phyloP scores from a whole-genome alignment of 257 asterid genomes.

The Nicotiana obtusifolia region DNA sequence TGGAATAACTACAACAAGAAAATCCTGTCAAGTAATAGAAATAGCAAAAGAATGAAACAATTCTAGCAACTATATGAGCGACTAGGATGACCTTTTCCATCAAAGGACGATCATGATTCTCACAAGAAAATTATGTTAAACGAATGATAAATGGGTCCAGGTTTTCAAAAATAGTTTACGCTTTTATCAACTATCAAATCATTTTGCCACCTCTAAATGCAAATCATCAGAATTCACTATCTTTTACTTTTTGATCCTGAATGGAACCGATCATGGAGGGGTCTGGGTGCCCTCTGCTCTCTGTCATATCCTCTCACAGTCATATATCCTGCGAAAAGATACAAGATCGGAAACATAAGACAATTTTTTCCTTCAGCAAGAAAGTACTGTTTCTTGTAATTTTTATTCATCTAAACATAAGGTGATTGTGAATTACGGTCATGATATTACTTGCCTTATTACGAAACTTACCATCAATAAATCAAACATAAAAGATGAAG shows the following conservation, averaged over 20 bases:
- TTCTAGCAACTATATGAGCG: neutral
- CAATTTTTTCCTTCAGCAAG: neutral
- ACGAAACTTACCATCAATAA: neutral
- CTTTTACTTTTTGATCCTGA: neutral
- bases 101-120: neutral
- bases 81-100: neutral
- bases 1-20: neutral
- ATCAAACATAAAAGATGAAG: neutral
- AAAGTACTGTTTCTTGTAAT: neutral
- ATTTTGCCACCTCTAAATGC: neutral
- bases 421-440: neutral
- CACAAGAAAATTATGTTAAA: neutral
- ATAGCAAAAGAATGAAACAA: neutral
- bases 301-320: conserved; percentile 18
- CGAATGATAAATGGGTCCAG: neutral
- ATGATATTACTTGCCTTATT: neutral
- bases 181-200: neutral
- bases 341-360: neutral
- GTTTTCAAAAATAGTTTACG: no score
- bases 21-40: neutral
- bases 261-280: neutral
- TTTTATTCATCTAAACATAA: neutral
- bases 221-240: neutral
- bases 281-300: conserved; percentile 10
- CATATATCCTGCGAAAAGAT: conserved; percentile 7